These are phyloP conservation scores for Chloroidium sp. DNA, from an alignment of 163 green algal genomes.

Conservation along the genomic window DNA sequence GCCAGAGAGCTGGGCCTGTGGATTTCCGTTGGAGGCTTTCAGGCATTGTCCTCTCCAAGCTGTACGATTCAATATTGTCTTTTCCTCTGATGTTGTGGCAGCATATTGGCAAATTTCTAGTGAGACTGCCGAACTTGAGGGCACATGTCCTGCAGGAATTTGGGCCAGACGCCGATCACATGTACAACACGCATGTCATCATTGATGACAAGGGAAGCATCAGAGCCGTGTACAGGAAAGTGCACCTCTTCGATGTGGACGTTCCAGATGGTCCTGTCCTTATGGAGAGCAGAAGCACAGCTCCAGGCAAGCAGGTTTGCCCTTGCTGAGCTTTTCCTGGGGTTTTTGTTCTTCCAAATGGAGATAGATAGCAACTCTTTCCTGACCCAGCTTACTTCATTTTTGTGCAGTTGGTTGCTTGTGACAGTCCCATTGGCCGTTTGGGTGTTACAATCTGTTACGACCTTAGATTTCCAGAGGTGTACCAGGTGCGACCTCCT, in stretches of 20 bases:
- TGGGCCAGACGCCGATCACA: conserved; percentile 31
- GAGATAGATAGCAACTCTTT: no score
- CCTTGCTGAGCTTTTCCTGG: background rate
- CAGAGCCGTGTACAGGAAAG: conserved; percentile 57
- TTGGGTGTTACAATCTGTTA: conserved; percentile 91
- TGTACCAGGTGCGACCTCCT: conserved; percentile 61
- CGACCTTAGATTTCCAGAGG: conserved; percentile 90
- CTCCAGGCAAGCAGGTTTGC: conserved; percentile 53
- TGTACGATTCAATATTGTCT: no score
- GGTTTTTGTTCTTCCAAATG: background rate
- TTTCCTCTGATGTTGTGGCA: no score
- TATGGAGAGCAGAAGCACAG: conserved; percentile 73
- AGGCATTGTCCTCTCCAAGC: no score
- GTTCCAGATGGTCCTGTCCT: conserved; percentile 75
- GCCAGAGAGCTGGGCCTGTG: conserved; percentile 65
- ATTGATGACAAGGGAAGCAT: conserved; percentile 49
- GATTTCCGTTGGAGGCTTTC: conserved; percentile 88
- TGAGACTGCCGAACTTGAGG: no score
- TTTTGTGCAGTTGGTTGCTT: conserved; percentile 49
- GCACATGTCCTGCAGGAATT: conserved; percentile 24
- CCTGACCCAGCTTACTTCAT: no score
- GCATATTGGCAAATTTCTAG: no score
- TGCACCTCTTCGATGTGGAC: conserved; percentile 93
- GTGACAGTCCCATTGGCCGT: conserved; percentile 59
- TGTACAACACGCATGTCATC: conserved; percentile 88